Evolutionary conservation across 805 yeast species (phyloP).

Genomic region (Ogataea dorogensis): DNA sequence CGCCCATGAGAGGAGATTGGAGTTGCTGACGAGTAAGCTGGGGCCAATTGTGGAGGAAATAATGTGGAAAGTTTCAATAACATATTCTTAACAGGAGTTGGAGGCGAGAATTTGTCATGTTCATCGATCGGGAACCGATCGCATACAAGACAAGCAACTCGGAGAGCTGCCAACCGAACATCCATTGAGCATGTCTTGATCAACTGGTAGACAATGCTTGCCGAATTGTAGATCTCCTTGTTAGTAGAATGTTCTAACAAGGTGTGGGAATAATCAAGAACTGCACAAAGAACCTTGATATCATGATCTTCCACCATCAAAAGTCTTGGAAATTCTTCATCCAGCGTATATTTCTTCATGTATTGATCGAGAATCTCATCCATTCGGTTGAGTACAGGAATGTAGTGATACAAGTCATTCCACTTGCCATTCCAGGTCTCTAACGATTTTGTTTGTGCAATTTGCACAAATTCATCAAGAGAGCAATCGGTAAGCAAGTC

Average conservation of each 20-base stretch:
- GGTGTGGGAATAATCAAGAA: constrained; percentile 59
- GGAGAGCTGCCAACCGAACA: constrained; percentile 59
- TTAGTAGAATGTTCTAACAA: constrained; percentile 69
- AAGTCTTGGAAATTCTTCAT: constrained; percentile 46
- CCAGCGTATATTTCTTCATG: constrained; percentile 53
- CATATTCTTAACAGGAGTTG: constrained; percentile 43
- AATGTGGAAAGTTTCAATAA: constrained; percentile 49
- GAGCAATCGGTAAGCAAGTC: constrained; percentile 20
- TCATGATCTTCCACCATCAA: constrained; percentile 46
- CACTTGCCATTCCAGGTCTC: constrained; percentile 33
- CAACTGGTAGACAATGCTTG: constrained; percentile 57
- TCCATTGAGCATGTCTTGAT: constrained; percentile 58
- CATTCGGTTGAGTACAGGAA: constrained; percentile 69
- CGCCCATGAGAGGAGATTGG: constrained; percentile 25
- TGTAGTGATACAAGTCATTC: constrained; percentile 69
- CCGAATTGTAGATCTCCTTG: constrained; percentile 64
- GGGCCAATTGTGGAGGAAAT: constrained; percentile 39
- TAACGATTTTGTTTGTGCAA: constrained; percentile 19
- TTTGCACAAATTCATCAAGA: constrained; percentile 21
- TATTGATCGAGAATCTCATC: constrained; percentile 61
- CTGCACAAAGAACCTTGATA: constrained; percentile 44
- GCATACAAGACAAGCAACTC: constrained; percentile 50
- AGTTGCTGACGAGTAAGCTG: constrained; percentile 20
- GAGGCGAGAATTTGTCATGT: constrained; percentile 41
- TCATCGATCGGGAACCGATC: constrained; percentile 56